Base-by-base conservation (phyloP, 2,329 filamentous ascomycete genomes). In the Scedosporium dehoogii region DNA sequence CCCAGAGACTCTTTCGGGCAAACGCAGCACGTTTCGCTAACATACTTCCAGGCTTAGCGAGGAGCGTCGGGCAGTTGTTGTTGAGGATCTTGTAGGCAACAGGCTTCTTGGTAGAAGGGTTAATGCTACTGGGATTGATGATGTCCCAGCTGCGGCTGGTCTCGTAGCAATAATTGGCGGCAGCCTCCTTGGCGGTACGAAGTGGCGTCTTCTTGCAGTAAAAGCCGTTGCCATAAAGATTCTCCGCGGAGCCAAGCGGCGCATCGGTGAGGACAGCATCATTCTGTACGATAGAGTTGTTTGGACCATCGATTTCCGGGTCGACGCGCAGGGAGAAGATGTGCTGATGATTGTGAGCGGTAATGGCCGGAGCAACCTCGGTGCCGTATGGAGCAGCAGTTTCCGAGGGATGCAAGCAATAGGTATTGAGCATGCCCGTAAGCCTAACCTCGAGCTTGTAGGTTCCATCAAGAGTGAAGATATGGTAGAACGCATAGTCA, bases 281-380 rank as follows among this genome's bases (percentile, higher is more conserved):
- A 12, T 88, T 86, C 75, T 92, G 85, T 78, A 91, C 92, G 63
- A 96, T 81, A 0, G 91, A 92, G 73, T 97, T 97, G 66, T 86
- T 82, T 0, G 87, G 84, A 0, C 92, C 92, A 70, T 96, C 92
- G 62, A 97, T 84, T 70, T 93, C 93, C 38, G 92, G 85, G 72
- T 97, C 90, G 55, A 96, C 79, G 51, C 92, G 90, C 51, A 97
- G 78, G 71, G 91, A 96, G 83, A 97, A 96, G 41, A 97, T 82
- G 73, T 97, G 92, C 75, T 97, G 92, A 74, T 97, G 92, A 77
- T 96, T 96, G 77, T 96, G 92, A 0, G 92, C 92, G 70, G 96
- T 96, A 70, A 96, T 91, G 42, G 33, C 56, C 0, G 91, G 90
- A 70, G 93, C 93, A 7, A 97, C 92, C 73, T 96, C 88, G 0